These are phyloP conservation scores for Fusarium circinatum DNA, from an alignment of 2,329 filamentous ascomycete genomes.

Conservation along the genomic window DNA sequence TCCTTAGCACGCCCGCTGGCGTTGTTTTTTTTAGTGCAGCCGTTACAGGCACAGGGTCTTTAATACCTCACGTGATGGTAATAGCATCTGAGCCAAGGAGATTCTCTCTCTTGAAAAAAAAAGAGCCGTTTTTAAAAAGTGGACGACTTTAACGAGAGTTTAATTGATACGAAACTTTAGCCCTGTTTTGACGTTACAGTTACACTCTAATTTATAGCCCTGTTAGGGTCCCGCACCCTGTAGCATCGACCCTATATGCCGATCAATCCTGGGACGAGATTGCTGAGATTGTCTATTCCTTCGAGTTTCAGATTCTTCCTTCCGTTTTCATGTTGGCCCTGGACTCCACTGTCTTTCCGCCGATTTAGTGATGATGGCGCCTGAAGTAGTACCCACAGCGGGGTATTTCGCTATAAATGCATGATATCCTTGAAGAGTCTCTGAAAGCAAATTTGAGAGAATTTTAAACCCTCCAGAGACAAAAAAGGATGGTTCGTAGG, in stretches of 20 bases:
- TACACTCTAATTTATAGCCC: not conserved
- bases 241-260: not conserved
- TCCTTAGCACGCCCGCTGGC: not conserved
- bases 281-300: slow-evolving; percentile 16
- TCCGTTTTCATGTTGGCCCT: not conserved
- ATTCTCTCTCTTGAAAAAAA: not conserved
- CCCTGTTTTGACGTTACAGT: slow-evolving; percentile 17
- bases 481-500: not conserved
- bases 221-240: not conserved
- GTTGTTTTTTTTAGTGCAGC: not conserved
- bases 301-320: slow-evolving; percentile 12
- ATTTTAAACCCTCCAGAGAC: too few relatives aligned
- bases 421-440: not conserved
- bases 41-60: not conserved
- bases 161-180: slow-evolving; percentile 10
- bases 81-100: not conserved
- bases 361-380: not conserved
- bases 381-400: not conserved
- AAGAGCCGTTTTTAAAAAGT: not conserved
- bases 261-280: slow-evolving; percentile 19
- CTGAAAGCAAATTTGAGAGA: not conserved
- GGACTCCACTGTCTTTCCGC: slow-evolving; percentile 1
- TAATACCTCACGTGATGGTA: not conserved
- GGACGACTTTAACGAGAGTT: not conserved
- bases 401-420: not conserved